These are phyloP conservation scores for Jacaranda mimosifolia DNA, from an alignment of 257 asterid genomes.

Conservation along the genomic window DNA sequence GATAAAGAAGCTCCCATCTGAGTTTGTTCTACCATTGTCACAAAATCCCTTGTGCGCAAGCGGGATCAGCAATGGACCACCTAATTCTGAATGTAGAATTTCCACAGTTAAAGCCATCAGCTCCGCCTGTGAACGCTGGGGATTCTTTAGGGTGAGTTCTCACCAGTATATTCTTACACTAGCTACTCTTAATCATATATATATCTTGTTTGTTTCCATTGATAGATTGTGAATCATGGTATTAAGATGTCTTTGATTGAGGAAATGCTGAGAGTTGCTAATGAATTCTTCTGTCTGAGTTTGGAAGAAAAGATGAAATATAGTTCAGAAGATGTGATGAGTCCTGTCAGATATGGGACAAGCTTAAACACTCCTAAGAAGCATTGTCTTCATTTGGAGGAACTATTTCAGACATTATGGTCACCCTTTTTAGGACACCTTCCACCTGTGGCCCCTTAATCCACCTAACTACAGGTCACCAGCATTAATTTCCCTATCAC, in stretches of 20 bases:
- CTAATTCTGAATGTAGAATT: constrained; percentile 21
- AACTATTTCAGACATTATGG: constrained; percentile 68
- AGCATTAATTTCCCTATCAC: not conserved
- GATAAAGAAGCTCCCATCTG: constrained; percentile 47
- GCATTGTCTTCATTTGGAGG: constrained; percentile 63
- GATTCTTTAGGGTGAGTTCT: constrained; percentile 56
- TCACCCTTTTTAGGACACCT: constrained; percentile 44
- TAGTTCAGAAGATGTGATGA: constrained; percentile 65
- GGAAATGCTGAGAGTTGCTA: constrained; percentile 46
- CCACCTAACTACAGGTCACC: constrained; percentile 59
- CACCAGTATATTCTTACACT: no score
- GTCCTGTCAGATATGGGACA: constrained; percentile 62
- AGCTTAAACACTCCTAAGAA: constrained; percentile 58
- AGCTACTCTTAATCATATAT: no score
- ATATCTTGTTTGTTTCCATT: not conserved
- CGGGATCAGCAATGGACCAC: constrained; percentile 36
- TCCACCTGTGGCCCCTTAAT: constrained; percentile 59
- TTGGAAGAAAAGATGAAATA: constrained; percentile 55
- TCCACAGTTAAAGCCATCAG: constrained; percentile 45
- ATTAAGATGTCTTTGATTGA: constrained; percentile 37
- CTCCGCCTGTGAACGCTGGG: constrained; percentile 59
- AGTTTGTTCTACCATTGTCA: constrained; percentile 42
- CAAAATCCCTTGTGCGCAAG: constrained; percentile 40
- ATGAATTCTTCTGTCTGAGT: constrained; percentile 49
- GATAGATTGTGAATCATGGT: constrained; percentile 58